Evolutionary conservation across 805 yeast genomes (phyloP), one percentile per base, ranked within the genome.

Genomic region (Metschnikowia lochheadii): DNA sequence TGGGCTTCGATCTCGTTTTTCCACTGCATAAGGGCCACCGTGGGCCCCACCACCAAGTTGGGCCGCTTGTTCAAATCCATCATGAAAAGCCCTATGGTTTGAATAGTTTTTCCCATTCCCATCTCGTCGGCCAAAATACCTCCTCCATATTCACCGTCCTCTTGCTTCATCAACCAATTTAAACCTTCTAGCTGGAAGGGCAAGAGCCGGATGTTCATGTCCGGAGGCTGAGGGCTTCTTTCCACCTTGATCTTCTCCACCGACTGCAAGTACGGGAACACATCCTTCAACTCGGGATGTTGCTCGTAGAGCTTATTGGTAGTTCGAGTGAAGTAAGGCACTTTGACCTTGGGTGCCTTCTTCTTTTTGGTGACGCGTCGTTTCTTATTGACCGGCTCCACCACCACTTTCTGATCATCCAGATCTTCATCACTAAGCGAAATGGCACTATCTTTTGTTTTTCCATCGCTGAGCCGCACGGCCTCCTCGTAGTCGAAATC

Each of bases 41-140:
- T 92, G 0, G 99, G 99, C 0, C 97, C 98, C 17, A 94, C 87
- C 5, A 94, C 98, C 53, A 94, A 70, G 56, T 84, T 88, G 8
- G 97, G 97, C 10, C 81, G 71, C 56, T 82, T 84, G 0, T 72
- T 61, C 45, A 76, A 63, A 65, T 89, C 95, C 43, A 76, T 67
- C 82, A 91, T 81, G 62, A 94, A 80, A 41, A 94, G 69, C 0
- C 95, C 94, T 54, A 94, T 92, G 36, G 96, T 92, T 69, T 94
- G 99, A 45, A 94, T 91, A 0, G 99, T 94, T 62, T 94, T 94
- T 55, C 99, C 99, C 98, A 94, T 92, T 35, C 99, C 99, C 99
- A 94, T 94, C 68, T 94, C 99, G 72, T 94, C 99, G 5, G 99
- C 98, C 43, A 94, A 72, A 8, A 94, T 85, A 14, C 98, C 99